These are phyloP conservation scores for Rhizomucor pusillus DNA, from an alignment of 371 early-diverging fungal genomes.

Conservation along the genomic window DNA sequence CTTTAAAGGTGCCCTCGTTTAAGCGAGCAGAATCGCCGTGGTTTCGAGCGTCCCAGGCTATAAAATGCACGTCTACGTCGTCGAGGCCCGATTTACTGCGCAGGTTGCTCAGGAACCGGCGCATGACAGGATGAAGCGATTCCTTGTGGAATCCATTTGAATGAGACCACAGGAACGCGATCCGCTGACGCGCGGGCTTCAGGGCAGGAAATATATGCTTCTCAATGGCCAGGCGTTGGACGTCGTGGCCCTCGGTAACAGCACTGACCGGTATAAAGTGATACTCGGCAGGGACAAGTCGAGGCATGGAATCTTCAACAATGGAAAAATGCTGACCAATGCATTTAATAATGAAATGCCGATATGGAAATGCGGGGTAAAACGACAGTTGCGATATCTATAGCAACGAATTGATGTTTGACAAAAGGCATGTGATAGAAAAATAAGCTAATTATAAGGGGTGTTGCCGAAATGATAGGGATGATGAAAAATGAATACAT, in stretches of 20 bases:
- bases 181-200: constrained; percentile 2
- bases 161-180: constrained; percentile 33
- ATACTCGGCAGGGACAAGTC: constrained; percentile 7
- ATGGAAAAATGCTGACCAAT: constrained; percentile 4
- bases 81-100: constrained; percentile 17
- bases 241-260: constrained; percentile 20
- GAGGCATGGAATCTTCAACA: constrained; percentile 8
- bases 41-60: constrained; percentile 40
- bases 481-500: too few relatives aligned
- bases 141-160: constrained; percentile 46
- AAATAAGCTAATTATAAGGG: too few relatives aligned
- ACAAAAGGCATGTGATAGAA: too few relatives aligned
- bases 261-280: constrained; percentile 24
- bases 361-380: too few relatives aligned
- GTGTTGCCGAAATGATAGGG: too few relatives aligned
- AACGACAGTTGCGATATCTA: too few relatives aligned
- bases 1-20: constrained; percentile 25
- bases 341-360: neutral
- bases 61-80: constrained; percentile 20
- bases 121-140: constrained; percentile 36
- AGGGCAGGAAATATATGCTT: constrained; percentile 26
- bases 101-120: constrained; percentile 11
- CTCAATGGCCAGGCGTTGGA: constrained; percentile 28
- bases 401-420: too few relatives aligned
- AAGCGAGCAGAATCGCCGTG: constrained; percentile 46